These are phyloP conservation scores for Toxoplasma gondii DNA, from an alignment of 169 alveolate species.

Conservation along the genomic window DNA sequence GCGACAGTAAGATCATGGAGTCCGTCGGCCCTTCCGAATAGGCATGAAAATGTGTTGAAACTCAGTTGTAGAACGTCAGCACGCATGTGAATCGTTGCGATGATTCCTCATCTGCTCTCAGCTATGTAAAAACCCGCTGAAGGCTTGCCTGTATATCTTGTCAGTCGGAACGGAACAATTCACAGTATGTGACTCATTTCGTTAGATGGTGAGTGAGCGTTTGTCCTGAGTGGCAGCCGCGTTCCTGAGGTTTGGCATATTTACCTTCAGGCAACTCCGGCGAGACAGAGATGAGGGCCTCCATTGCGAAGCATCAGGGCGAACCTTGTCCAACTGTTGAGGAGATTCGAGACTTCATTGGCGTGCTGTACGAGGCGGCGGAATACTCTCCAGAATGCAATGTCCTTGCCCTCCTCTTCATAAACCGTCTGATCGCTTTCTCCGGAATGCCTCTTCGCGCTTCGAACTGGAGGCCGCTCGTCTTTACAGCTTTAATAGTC, in stretches of 20 bases:
- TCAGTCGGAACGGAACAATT: too few species aligned
- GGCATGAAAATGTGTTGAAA: not conserved
- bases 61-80: too few species aligned
- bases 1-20: not conserved
- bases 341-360: conserved; percentile 85
- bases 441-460: conserved; percentile 80
- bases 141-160: too few species aligned
- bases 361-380: conserved; percentile 88
- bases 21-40: not conserved
- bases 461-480: conserved; percentile 88
- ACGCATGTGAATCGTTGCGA: too few species aligned
- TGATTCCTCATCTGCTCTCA: too few species aligned
- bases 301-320: not conserved
- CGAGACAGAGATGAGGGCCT: not conserved
- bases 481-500: conserved; percentile 82
- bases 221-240: too few species aligned
- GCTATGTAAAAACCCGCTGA: too few species aligned
- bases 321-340: conserved; percentile 82
- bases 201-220: too few species aligned
- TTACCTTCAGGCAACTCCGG: not conserved
- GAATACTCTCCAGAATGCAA: conserved; percentile 88
- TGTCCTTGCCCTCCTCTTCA: conserved; percentile 86
- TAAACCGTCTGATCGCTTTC: conserved; percentile 87
- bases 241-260: too few species aligned
- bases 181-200: too few species aligned